phyloP scores from a whole-genome alignment of 306 rosid genomes.

The Quercus cerris region DNA sequence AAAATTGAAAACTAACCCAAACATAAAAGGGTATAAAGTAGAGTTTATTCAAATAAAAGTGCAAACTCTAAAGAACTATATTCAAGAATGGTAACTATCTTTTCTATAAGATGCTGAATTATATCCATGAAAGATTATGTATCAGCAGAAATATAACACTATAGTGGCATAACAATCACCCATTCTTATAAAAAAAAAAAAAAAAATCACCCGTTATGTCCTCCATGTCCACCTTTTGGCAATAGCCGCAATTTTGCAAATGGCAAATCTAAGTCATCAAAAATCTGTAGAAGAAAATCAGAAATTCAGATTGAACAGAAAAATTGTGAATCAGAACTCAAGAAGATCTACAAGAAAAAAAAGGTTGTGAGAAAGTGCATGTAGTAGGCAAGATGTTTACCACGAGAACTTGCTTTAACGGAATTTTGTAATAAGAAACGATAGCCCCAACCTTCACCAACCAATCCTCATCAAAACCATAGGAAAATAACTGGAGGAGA shows the following conservation, averaged over 20 bases:
- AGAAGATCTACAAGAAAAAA: not conserved
- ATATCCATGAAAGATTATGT: not conserved
- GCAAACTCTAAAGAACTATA: not conserved
- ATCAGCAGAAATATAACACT: conserved; percentile 11
- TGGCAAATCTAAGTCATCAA: conserved; percentile 92
- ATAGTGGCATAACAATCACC: conserved; percentile 43
- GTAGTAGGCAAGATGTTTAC: conserved; percentile 42
- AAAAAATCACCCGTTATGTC: conserved; percentile 71
- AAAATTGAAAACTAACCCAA: no score
- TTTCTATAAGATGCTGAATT: conserved; percentile 2
- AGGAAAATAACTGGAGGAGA: not conserved
- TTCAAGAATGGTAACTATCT: not conserved
- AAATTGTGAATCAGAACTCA: conserved; percentile 12
- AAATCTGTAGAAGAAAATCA: conserved; percentile 52
- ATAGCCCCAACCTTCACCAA: conserved; percentile 80
- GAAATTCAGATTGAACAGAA: not conserved
- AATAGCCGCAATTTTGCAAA: conserved; percentile 76
- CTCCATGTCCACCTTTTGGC: conserved; percentile 99
- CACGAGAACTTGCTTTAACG: conserved; percentile 88
- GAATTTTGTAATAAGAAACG: conserved; percentile 86
- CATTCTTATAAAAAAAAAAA: conserved; percentile 23
- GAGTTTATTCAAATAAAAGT: not conserved
- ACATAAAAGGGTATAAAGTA: no score
- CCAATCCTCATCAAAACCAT: conserved; percentile 21
- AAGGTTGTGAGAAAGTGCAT: not conserved